A percentile compares a stretch with the other conserved stretches of the same genome.
Evolutionary conservation across 345 rosid species (phyloP).

Genomic region (Ricinus communis): DNA sequence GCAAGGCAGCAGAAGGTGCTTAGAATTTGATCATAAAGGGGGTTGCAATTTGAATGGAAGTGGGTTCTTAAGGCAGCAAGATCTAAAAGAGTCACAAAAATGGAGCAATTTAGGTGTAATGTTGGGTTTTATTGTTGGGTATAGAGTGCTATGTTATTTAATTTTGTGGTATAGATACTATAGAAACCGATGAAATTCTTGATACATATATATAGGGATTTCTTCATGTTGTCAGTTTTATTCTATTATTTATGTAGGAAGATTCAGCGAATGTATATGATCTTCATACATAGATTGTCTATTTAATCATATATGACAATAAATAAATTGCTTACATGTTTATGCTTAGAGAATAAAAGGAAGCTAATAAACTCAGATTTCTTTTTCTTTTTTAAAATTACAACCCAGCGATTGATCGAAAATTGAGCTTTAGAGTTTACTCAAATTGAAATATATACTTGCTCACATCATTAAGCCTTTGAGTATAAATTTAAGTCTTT

Average conservation of each 20-base stretch:
- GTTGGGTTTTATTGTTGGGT: conserved; percentile 66
- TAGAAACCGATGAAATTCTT: conserved; percentile 39
- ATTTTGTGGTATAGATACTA: conserved; percentile 73
- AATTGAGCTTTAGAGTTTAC: too few relatives aligned
- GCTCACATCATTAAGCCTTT: too few relatives aligned
- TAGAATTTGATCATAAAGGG: conserved; percentile 32
- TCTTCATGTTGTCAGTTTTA: background rate
- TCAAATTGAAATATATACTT: too few relatives aligned
- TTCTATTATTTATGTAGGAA: background rate
- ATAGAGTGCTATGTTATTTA: conserved; percentile 66
- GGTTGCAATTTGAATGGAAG: conserved; percentile 43
- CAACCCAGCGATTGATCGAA: too few relatives aligned
- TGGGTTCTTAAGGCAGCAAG: conserved; percentile 59
- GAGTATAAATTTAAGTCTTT: too few relatives aligned
- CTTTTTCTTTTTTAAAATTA: background rate
- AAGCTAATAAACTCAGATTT: too few relatives aligned
- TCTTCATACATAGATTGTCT: background rate
- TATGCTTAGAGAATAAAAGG: background rate
- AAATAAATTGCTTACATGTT: background rate
- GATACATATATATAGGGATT: background rate
- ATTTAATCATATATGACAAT: background rate
- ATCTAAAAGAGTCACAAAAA: conserved; percentile 55
- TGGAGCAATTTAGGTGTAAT: conserved; percentile 80
- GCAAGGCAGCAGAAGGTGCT: conserved; percentile 41
- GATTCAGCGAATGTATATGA: conserved; percentile 4